Conservation (phyloP, 371 early-diverging fungal genomes). For the Rhizopus delemar region DNA sequence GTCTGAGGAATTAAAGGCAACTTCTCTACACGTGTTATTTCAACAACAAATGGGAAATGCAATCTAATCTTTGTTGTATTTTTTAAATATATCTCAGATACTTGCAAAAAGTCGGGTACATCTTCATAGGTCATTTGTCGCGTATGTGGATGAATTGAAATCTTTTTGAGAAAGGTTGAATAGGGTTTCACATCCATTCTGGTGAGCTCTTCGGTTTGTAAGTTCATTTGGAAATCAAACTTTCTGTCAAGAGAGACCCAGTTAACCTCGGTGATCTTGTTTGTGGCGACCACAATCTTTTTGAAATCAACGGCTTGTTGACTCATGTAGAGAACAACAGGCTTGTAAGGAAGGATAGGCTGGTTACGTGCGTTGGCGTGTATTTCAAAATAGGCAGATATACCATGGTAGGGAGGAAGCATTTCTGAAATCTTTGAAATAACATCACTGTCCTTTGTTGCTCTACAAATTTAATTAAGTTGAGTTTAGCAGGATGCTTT, state of each 20-base stretch:
- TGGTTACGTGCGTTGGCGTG: constrained; percentile 48
- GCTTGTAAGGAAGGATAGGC: constrained; percentile 34
- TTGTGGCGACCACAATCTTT: constrained; percentile 35
- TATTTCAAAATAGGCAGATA: constrained; percentile 45
- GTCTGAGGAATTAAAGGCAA: constrained; percentile 34
- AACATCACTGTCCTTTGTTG: constrained; percentile 31
- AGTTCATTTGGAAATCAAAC: constrained; percentile 48
- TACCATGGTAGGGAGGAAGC: constrained; percentile 25
- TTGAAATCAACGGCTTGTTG: constrained; percentile 41
- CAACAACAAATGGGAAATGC: constrained; percentile 52
- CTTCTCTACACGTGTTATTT: constrained; percentile 48
- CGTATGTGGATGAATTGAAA: constrained; percentile 35
- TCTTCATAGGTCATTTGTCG: constrained; percentile 48
- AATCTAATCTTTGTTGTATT: constrained; percentile 43
- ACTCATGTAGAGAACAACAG: constrained; percentile 45
- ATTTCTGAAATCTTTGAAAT: constrained; percentile 29
- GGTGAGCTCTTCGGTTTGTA: constrained; percentile 34
- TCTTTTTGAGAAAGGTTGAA: constrained; percentile 49
- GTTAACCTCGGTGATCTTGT: constrained; percentile 43
- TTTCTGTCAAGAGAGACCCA: constrained; percentile 52
- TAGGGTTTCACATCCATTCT: constrained; percentile 53
- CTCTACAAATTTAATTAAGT: constrained; percentile 15
- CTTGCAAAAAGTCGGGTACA: constrained; percentile 48
- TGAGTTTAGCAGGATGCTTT: neutral
- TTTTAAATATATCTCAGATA: constrained; percentile 38